Evolutionary conservation across 805 yeast species (phyloP), one percentile per base, ranked within the genome.

Genomic region (Candida koratica): DNA sequence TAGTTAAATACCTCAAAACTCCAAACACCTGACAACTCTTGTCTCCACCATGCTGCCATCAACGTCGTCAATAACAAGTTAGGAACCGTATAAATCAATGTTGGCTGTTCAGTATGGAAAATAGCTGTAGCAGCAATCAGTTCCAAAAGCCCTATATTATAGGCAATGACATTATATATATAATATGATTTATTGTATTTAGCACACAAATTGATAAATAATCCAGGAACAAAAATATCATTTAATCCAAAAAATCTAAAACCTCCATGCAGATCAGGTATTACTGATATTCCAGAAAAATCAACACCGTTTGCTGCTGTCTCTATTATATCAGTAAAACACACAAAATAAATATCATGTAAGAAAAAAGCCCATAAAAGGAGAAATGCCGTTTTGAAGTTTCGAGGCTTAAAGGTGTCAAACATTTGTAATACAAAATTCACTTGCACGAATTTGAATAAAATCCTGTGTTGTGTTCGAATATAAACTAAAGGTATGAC

Each of bases 331-430:
- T 70, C 66, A 0, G 84, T 69, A 4, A 71, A 75, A 54, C 79
- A 82, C 1, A 81, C 88, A 57, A 81, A 81, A 51, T 71, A 79
- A 26, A 78, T 65, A 51, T 81, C 88, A 52, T 81, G 81, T 26
- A 73, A 44, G 46, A 80, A 78, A 28, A 81, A 65, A 2, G 72
- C 72, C 2, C 46, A 39, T 16, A 81, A 56, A 22, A 79, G 48
- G 8, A 73, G 42, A 11, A 62, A 47, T 3, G 75, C 79, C 1
- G 71, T 57, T 34, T 58, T 63, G 48, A 79, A 72, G 28, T 64
- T 68, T 12, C 68, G 56, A 9, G 79, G 40, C 33, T 61, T 56
- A 6, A 67, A 38, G 18, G 48, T 44, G 11, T 58, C 50, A 15
- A 77, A 61, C 1, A 74, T 67, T 46, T 55, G 62, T 5, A 77